Percentiles rank a stretch among this genome's conserved stretches.
Conservation (phyloP, 2,329 filamentous ascomycete species). For the Neophaeococcomyces mojaviensis region DNA sequence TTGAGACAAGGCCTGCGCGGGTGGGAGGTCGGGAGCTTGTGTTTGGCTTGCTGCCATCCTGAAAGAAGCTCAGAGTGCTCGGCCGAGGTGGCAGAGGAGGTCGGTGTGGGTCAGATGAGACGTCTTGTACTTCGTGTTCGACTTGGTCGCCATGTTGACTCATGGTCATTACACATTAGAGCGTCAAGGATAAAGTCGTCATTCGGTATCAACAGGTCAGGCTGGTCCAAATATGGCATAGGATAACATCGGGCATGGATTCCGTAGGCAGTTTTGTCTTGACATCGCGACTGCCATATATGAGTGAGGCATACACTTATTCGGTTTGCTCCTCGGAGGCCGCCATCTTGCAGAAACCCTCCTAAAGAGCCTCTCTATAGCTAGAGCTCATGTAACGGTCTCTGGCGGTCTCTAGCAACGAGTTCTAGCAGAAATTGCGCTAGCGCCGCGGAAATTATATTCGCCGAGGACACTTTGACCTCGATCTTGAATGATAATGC, state of each 20-base stretch:
- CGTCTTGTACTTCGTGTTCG: slow-evolving; percentile 14
- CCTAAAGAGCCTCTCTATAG: too few relatives aligned
- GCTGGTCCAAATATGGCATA: neutral
- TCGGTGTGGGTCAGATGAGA: slow-evolving; percentile 29
- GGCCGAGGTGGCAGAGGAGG: slow-evolving; percentile 43
- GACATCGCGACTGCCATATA: too few relatives aligned
- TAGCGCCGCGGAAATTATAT: too few relatives aligned
- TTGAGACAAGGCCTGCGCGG: slow-evolving; percentile 43
- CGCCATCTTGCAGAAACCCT: too few relatives aligned
- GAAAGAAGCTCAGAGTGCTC: slow-evolving; percentile 26
- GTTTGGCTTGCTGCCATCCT: slow-evolving; percentile 9
- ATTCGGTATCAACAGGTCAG: neutral
- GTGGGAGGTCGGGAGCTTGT: slow-evolving; percentile 26
- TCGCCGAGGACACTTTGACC: too few relatives aligned
- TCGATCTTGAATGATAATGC: too few relatives aligned
- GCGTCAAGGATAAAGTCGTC: neutral
- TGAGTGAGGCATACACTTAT: too few relatives aligned
- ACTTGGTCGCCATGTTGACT: neutral
- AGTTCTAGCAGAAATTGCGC: too few relatives aligned
- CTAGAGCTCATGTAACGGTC: too few relatives aligned
- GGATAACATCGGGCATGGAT: neutral
- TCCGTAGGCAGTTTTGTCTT: too few relatives aligned
- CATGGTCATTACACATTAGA: neutral
- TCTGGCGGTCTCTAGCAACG: too few relatives aligned
- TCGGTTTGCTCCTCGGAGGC: too few relatives aligned